These are phyloP conservation scores for Suhomyces pyralidae DNA, from an alignment of 805 yeast genomes.

Conservation along the genomic window DNA sequence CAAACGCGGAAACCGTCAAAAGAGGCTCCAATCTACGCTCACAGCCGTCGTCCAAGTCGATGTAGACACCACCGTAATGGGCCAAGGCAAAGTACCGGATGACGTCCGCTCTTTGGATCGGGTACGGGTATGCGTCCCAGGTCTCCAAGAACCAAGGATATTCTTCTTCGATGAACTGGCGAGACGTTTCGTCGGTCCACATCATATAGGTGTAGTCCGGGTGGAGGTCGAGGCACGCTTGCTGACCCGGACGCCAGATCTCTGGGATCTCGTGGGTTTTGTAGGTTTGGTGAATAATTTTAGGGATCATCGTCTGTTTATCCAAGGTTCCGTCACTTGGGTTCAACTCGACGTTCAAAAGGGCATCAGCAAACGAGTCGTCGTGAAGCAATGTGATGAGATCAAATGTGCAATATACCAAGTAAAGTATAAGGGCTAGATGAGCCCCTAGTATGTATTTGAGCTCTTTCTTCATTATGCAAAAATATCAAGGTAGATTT, in stretches of 20 bases:
- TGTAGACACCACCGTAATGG: conserved; percentile 86
- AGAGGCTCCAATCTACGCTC: conserved; percentile 75
- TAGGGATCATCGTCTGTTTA: conserved; percentile 67
- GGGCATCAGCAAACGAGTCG: conserved; percentile 62
- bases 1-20: conserved; percentile 78
- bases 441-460: conserved; percentile 61
- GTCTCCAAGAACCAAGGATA: conserved; percentile 85
- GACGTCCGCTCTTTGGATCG: conserved; percentile 88
- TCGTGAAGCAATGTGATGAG: conserved; percentile 71
- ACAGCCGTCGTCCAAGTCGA: conserved; percentile 90
- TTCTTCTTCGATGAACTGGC: conserved; percentile 71
- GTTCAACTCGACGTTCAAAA: conserved; percentile 60
- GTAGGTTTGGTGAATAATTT: conserved; percentile 91
- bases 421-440: conserved; percentile 47
- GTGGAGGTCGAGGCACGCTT: conserved; percentile 71
- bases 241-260: conserved; percentile 75
- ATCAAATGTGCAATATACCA: conserved; percentile 67
- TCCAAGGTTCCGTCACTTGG: conserved; percentile 44
- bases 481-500: no score
- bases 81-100: conserved; percentile 80
- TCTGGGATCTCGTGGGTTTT: conserved; percentile 77
- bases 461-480: conserved; percentile 57
- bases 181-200: conserved; percentile 87
- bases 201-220: conserved; percentile 84
- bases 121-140: conserved; percentile 73